A percentile compares a stretch with the other conserved stretches of the same genome.
phyloP scores from a whole-genome alignment of 1,284 basidiomycete species.

The Moniliella sp. region DNA sequence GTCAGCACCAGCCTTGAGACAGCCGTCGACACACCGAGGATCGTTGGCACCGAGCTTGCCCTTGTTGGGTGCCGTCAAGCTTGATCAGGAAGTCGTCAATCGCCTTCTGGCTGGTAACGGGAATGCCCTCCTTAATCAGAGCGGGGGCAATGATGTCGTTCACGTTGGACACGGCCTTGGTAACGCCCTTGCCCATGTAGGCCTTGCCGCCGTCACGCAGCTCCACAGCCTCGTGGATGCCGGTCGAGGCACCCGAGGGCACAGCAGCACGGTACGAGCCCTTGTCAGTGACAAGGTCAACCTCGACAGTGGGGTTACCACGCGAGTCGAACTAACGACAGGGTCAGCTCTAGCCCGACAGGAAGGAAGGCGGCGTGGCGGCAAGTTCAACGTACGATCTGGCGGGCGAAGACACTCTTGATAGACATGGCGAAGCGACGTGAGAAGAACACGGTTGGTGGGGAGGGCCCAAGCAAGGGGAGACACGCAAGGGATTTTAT shows the following conservation, averaged over 20 bases:
- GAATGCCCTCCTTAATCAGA: constrained; percentile 63
- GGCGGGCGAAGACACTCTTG: constrained; percentile 6
- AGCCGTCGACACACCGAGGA: constrained; percentile 93
- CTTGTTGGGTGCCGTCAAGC: constrained; percentile 96
- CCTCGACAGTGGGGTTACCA: constrained; percentile 34
- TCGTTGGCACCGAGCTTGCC: constrained; percentile 98
- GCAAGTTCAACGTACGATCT: too few relatives aligned
- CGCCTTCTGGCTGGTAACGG: constrained; percentile 78
- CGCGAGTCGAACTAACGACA: constrained; percentile 24
- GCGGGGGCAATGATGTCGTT: constrained; percentile 75
- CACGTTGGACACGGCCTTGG: constrained; percentile 82
- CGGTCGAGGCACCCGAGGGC: constrained; percentile 92
- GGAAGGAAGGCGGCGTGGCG: too few relatives aligned
- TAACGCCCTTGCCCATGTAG: constrained; percentile 85
- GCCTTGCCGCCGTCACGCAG: constrained; percentile 87
- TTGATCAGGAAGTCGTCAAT: constrained; percentile 97
- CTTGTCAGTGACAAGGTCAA: constrained; percentile 30
- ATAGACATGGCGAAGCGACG: constrained; percentile 5
- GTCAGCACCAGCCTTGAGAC: constrained; percentile 66
- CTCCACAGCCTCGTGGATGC: constrained; percentile 94
- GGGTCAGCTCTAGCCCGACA: too few relatives aligned
- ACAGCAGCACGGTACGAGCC: constrained; percentile 85
- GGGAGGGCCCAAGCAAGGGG: background rate
- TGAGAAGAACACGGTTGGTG: background rate
- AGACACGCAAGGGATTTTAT: too few relatives aligned